Evolutionary conservation across 106 monocot genomes (phyloP).

Genomic region (Xerophyta viscosa): DNA sequence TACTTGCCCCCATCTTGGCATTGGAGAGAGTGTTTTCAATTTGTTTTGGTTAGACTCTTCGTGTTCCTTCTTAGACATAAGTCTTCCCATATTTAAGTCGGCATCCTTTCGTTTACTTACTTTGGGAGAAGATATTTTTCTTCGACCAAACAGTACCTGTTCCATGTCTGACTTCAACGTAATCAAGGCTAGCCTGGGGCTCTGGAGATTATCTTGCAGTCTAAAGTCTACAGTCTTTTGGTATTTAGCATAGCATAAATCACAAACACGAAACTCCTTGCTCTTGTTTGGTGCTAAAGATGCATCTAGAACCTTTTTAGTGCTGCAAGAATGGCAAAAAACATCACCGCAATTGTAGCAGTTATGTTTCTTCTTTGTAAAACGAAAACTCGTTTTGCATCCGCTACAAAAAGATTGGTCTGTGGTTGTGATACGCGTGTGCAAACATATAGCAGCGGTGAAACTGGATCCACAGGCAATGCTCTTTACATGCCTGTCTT

Average conservation of each 20-base stretch:
- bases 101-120: constrained; percentile 11
- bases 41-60: constrained; percentile 10
- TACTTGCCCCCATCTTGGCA: constrained; percentile 73
- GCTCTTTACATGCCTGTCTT: constrained; percentile 40
- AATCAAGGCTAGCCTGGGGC: constrained; percentile 16
- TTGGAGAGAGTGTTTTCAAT: not conserved
- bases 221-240: constrained; percentile 6
- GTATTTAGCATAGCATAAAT: constrained; percentile 46
- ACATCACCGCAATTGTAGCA: constrained; percentile 71
- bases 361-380: constrained; percentile 72
- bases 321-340: constrained; percentile 78
- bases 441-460: constrained; percentile 52
- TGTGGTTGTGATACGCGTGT: constrained; percentile 31
- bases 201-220: constrained; percentile 9
- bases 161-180: constrained; percentile 15
- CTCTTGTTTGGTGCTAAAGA: constrained; percentile 43
- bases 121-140: constrained; percentile 40
- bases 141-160: constrained; percentile 12
- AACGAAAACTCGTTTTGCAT: constrained; percentile 54
- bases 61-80: constrained; percentile 4
- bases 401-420: constrained; percentile 59
- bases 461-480: constrained; percentile 61
- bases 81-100: constrained; percentile 13
- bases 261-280: constrained; percentile 60
- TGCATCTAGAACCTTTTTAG: constrained; percentile 47